These are phyloP conservation scores for Malassezia arunalokei DNA, from an alignment of 1,284 basidiomycete genomes.

Conservation along the genomic window DNA sequence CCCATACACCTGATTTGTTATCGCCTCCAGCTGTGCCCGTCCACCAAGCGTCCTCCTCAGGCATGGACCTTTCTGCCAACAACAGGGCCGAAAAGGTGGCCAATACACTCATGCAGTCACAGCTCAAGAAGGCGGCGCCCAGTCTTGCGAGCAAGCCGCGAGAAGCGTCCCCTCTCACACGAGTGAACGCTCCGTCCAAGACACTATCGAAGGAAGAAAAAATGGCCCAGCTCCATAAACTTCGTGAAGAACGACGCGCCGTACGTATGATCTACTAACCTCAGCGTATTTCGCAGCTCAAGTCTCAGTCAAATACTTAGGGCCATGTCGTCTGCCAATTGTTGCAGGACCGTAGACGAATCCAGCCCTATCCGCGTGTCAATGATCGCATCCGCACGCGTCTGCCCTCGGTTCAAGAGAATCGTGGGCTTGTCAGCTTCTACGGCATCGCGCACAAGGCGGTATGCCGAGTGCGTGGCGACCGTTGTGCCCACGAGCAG, in stretches of 20 bases:
- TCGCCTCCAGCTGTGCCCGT: conserved; percentile 1
- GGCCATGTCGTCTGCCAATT: conserved; percentile 17
- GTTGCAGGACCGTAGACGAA: conserved; percentile 27
- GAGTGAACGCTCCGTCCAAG: neutral
- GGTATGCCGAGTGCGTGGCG: conserved; percentile 43
- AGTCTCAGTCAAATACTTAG: neutral
- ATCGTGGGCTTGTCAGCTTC: conserved; percentile 27
- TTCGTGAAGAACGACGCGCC: conserved; percentile 12
- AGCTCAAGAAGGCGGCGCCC: neutral
- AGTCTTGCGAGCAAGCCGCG: neutral
- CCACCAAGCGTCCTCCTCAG: neutral
- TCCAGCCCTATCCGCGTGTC: conserved; percentile 35
- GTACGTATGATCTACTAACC: conserved; percentile 6
- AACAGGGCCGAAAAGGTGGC: neutral
- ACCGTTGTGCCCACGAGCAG: conserved; percentile 38
- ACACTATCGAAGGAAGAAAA: conserved; percentile 8
- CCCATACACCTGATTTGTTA: neutral
- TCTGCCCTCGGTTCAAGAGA: conserved; percentile 42
- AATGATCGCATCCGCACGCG: conserved; percentile 32
- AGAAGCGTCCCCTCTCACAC: neutral
- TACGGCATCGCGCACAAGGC: conserved; percentile 34
- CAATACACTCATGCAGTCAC: neutral
- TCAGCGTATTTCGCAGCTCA: conserved; percentile 3
- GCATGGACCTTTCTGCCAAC: neutral
- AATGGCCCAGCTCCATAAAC: conserved; percentile 10